These are phyloP conservation scores for Closterium sp. DNA, from an alignment of 139 green algal genomes.

Conservation along the genomic window DNA sequence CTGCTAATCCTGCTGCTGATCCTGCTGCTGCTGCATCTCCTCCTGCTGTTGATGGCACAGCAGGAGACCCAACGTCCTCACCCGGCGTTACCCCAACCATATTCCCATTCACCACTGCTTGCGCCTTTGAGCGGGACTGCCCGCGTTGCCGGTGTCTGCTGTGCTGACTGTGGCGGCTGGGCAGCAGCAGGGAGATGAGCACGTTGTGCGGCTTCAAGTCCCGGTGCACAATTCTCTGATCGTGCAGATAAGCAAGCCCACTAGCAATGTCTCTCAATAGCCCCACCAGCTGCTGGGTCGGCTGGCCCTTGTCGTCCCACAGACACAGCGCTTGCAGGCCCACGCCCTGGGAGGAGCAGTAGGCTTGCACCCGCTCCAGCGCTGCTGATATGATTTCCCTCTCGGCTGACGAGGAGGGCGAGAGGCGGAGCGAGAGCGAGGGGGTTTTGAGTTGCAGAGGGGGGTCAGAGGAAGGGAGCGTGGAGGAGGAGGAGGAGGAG, in stretches of 20 bases:
- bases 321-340: neutral
- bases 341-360: neutral
- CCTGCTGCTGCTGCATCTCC: neutral
- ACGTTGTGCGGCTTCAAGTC: constrained; percentile 93
- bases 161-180: no score
- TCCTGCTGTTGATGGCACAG: neutral
- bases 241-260: constrained; percentile 82
- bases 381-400: neutral
- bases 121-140: constrained; percentile 66
- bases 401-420: neutral
- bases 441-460: neutral
- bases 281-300: neutral
- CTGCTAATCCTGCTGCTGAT: neutral
- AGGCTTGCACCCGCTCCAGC: neutral
- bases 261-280: constrained; percentile 59
- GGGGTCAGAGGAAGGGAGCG: neutral
- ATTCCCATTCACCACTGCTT: constrained; percentile 51
- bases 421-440: neutral
- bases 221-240: constrained; percentile 78
- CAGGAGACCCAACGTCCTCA: neutral
- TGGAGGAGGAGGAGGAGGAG: neutral
- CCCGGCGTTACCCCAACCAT: neutral
- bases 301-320: neutral
- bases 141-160: neutral
- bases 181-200: constrained; percentile 72